phyloP scores from a whole-genome alignment of 1,284 basidiomycete species.

The Tilletia indica region DNA sequence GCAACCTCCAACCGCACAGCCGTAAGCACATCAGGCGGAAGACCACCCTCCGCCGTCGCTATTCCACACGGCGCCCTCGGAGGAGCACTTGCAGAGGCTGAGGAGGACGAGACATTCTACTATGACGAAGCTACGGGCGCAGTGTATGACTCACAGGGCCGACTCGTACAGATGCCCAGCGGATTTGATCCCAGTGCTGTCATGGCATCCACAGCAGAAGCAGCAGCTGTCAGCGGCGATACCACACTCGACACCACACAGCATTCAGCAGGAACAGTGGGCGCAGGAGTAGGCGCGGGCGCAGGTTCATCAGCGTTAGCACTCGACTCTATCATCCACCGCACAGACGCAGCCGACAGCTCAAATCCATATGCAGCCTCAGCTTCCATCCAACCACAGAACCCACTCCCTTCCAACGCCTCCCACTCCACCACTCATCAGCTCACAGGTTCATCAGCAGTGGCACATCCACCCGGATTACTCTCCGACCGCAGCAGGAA shows the following conservation, averaged over 20 bases:
- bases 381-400: neutral
- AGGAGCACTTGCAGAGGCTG: neutral
- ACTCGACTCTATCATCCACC: constrained; percentile 13
- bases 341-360: neutral
- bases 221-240: neutral
- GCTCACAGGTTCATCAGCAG: neutral
- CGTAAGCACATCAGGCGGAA: neutral
- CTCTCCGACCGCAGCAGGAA: neutral
- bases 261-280: neutral
- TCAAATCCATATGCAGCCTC: neutral
- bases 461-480: no score
- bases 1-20: neutral
- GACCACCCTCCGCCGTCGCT: neutral
- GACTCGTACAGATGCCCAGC: constrained; percentile 40
- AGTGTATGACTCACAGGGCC: constrained; percentile 44
- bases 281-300: no score
- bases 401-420: neutral
- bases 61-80: neutral
- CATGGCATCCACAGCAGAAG: neutral
- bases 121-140: constrained; percentile 48
- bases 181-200: constrained; percentile 23
- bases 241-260: neutral
- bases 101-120: constrained; percentile 44
- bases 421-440: neutral
- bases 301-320: neutral